Evolutionary conservation across 768 basidiomycete species (phyloP).

Genomic region (Favolaschia claudopus): DNA sequence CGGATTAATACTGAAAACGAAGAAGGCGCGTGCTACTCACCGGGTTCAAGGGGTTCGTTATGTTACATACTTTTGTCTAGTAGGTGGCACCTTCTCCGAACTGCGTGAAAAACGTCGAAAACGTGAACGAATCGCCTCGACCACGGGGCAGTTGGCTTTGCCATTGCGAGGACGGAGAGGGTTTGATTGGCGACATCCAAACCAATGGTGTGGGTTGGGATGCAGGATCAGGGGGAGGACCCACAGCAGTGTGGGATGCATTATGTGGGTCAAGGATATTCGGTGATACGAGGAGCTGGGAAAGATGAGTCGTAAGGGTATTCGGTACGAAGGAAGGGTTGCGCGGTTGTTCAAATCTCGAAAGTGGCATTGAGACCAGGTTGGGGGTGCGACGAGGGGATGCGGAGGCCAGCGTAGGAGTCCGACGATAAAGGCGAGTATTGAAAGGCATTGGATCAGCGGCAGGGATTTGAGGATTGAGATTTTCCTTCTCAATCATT

Average conservation of each 20-base stretch:
- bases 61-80: neutral
- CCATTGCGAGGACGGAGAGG: neutral
- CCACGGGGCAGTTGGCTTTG: neutral
- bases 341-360: neutral
- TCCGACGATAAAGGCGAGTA: constrained; percentile 3
- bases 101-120: neutral
- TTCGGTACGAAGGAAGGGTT: neutral
- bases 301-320: neutral
- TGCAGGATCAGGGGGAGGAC: neutral
- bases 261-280: neutral
- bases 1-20: too few relatives aligned
- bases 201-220: constrained; percentile 3
- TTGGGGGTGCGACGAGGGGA: neutral
- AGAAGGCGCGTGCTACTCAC: too few relatives aligned
- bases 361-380: neutral
- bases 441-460: neutral
- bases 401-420: neutral
- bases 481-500: constrained; percentile 18
- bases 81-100: neutral
- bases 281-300: neutral
- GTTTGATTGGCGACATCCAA: constrained; percentile 19
- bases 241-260: neutral
- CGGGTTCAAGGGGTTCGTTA: too few relatives aligned
- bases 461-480: neutral
- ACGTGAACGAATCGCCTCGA: neutral